These are phyloP conservation scores for Ogataea naganishii DNA, from an alignment of 805 yeast species.

Conservation along the genomic window DNA sequence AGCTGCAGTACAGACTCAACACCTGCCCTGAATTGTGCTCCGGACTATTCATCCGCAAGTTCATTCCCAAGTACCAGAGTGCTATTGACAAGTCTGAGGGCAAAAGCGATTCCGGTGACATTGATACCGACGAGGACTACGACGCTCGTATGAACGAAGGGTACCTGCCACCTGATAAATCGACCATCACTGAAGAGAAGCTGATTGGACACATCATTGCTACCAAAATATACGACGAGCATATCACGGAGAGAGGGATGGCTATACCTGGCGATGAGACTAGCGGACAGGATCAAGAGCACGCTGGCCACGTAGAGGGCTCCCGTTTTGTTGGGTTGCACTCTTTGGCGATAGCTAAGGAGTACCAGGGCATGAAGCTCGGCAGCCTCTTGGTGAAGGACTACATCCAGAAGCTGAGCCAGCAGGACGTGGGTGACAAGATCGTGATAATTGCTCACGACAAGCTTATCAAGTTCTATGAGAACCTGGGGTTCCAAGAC, in stretches of 20 bases:
- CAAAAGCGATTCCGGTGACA: constrained; percentile 14
- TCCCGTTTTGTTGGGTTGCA: constrained; percentile 76
- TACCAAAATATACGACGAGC: constrained; percentile 51
- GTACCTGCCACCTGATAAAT: constrained; percentile 32
- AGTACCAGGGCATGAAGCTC: constrained; percentile 71
- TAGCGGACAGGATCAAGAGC: constrained; percentile 13
- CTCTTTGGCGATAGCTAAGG: constrained; percentile 67
- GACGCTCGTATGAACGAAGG: constrained; percentile 16
- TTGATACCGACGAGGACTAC: constrained; percentile 12
- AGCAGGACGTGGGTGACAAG: constrained; percentile 77
- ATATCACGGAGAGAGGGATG: constrained; percentile 54
- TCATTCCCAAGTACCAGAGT: constrained; percentile 35
- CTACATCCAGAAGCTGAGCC: constrained; percentile 81
- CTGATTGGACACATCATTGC: constrained; percentile 77
- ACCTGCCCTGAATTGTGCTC: constrained; percentile 87
- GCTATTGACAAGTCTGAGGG: constrained; percentile 25
- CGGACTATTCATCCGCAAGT: constrained; percentile 76
- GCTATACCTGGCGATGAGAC: no score
- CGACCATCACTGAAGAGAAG: constrained; percentile 46
- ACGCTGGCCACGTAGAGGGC: constrained; percentile 62
- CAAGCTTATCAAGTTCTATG: constrained; percentile 65
- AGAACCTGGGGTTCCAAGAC: constrained; percentile 69
- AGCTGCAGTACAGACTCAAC: constrained; percentile 57
- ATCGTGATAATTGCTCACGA: constrained; percentile 69
- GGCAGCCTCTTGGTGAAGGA: constrained; percentile 82